Evolutionary conservation across 2,329 filamentous ascomycete genomes (phyloP), one percentile per base, ranked within the genome.

Genomic region (Colletotrichum lindemuthianum): DNA sequence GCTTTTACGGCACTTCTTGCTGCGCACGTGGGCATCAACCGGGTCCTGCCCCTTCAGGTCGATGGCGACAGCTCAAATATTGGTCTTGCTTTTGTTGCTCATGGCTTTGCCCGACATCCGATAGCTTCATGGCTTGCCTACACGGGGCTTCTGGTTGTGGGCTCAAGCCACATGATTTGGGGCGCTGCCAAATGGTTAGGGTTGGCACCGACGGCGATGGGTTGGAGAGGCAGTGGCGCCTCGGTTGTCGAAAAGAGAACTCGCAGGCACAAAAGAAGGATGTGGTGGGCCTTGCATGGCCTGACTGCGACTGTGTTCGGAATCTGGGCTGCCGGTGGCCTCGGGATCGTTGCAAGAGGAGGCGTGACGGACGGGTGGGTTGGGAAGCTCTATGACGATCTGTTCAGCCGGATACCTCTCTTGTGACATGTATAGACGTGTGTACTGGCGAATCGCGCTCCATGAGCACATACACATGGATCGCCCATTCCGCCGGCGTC

Each of bases 1-100:
- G 77, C 83, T 0, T 82, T 96, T 15, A 75, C 87, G 1, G 84
- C 86, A 0, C 78, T 95, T 16, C 82, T 95, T 33, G 81, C 84
- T 1, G 87, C 87, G 6, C 95, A 98, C 76, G 85, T 90, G 3
- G 86, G 89, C 67, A 83, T 93, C 63, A 97, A 96, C 75, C 87
- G 95, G 39, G 78, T 88, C 3, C 81, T 96, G 33, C 95, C 96
- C 2, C 77, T 94, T 39, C 81, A 87, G 34, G 85, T 93, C 48
- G 92, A 96, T 58, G 94, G 94, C 7, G 93, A 94, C 64, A 93
- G 89, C 71, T 92, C 92, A n/a, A 90, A 95, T 58, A 89, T 97
- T 44, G 92, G 92, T 0, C 81, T 98, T 11, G 89, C 88, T 11
- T 98, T 92, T 75, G 89, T 97, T 8, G 88, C 90, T 11, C 94